Base-by-base conservation (phyloP, 139 green algal species). In the Coccomyxa sp. region DNA sequence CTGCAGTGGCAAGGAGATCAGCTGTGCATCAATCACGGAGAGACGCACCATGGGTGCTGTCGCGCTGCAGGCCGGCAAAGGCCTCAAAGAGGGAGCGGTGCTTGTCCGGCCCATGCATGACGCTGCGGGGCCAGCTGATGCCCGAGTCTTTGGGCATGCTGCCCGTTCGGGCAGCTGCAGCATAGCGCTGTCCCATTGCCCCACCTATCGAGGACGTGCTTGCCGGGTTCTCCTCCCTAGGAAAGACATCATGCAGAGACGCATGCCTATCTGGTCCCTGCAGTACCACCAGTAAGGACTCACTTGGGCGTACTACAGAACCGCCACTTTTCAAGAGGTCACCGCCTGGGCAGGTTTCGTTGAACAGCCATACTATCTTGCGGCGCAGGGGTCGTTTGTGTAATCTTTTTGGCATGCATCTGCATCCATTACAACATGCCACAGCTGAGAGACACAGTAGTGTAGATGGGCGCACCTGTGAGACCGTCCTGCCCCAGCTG, bases 21-120 rank as follows among this genome's bases (percentile, higher is more conserved):
- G n/a, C n/a, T n/a, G n/a, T n/a, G n/a, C n/a, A n/a, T n/a, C n/a
- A n/a, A n/a, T n/a, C n/a, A n/a, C n/a, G n/a, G n/a, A n/a, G n/a
- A n/a, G n/a, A n/a, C n/a, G n/a, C 5, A 64, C 50, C 50, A 64
- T 22, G 18, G 50, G 50, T 22, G 22, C 18, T 3, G 50, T 3
- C 18, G 27, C 18, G 50, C 27, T 64, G 27, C 64, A 71, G 27
- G 64, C n/a, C 35, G 29, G 10, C 64, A 34, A 71, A 71, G 12
- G 64, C 64, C n/a, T 71, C 64, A 29, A 71, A 71, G 2, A 71
- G 64, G 29, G 64, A 34, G 29, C 64, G 64, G 64, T 71, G 64
- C 64, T 71, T 71, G 29, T 71, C 64, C 27, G 64, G 7, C 24
- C 64, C 64, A 36, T 36, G 64, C 64, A 36, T 71, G 64, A 71